phyloP scores from a whole-genome alignment of 192 early-diverging fungal species.

The Haplosporangium gracile region DNA sequence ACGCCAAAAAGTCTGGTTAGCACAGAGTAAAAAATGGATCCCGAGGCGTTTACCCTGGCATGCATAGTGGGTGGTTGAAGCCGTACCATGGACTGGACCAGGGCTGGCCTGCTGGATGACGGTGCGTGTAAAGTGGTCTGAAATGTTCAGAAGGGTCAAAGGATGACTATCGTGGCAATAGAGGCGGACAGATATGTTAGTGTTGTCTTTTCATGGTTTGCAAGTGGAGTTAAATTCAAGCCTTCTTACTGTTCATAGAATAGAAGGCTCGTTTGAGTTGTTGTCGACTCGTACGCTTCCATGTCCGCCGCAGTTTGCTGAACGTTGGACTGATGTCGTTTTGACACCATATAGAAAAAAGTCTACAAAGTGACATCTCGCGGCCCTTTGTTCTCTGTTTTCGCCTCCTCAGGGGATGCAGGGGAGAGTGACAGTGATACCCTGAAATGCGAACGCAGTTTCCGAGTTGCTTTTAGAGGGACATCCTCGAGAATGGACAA shows the following conservation, averaged over 20 bases:
- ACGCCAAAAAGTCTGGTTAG: neutral
- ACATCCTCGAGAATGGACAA: neutral
- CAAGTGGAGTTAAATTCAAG: too few species aligned
- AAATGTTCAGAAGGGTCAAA: constrained; percentile 88
- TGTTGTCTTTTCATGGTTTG: neutral
- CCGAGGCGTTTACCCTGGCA: neutral
- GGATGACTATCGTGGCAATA: constrained; percentile 73
- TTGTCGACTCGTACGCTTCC: neutral
- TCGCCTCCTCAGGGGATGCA: neutral
- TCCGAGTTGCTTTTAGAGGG: neutral
- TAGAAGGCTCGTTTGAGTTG: neutral
- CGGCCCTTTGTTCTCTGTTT: neutral
- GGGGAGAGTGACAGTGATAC: neutral
- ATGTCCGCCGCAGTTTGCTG: neutral
- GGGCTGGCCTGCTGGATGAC: constrained; percentile 67
- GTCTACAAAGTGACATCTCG: neutral
- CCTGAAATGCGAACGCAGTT: neutral
- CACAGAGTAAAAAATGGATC: neutral
- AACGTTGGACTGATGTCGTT: neutral
- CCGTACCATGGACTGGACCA: constrained; percentile 32
- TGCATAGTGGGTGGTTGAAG: neutral
- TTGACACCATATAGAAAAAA: neutral
- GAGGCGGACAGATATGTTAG: neutral
- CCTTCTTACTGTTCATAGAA: too few species aligned
- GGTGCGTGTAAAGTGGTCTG: constrained; percentile 86